These are phyloP conservation scores for Zalerion maritima DNA, from an alignment of 495 filamentous ascomycete genomes.

Conservation along the genomic window DNA sequence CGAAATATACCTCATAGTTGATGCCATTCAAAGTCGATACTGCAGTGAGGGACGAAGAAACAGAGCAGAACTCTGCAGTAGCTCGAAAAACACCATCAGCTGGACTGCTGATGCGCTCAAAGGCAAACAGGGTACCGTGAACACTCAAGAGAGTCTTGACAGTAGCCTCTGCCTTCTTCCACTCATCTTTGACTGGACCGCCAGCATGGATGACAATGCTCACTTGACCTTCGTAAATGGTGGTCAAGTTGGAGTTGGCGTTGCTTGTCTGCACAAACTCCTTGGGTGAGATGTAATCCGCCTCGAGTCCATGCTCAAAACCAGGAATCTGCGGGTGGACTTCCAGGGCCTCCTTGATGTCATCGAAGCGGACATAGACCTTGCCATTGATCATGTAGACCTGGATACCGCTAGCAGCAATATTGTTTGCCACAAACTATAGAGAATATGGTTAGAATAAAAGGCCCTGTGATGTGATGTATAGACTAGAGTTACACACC, in stretches of 20 bases:
- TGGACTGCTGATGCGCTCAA: conserved; percentile 18
- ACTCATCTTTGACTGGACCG: conserved; percentile 11
- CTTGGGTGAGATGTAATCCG: conserved; percentile 31
- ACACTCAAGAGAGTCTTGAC: conserved; percentile 33
- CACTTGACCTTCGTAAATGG: conserved; percentile 36
- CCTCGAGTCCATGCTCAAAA: conserved; percentile 33
- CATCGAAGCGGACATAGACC: conserved; percentile 41
- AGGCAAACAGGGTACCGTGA: conserved; percentile 41
- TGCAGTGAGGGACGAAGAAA: conserved; percentile 18
- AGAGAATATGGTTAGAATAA: too few relatives aligned
- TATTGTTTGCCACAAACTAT: too few relatives aligned
- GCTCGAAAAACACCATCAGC: conserved; percentile 24
- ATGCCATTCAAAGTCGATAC: conserved; percentile 28
- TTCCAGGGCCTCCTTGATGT: conserved; percentile 41
- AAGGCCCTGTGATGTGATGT: too few relatives aligned
- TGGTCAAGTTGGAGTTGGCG: conserved; percentile 8
- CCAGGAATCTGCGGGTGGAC: conserved; percentile 28
- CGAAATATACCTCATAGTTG: conserved; percentile 32
- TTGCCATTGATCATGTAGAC: conserved; percentile 12
- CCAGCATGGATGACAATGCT: conserved; percentile 24
- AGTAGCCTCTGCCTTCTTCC: conserved; percentile 21
- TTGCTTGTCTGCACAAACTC: conserved; percentile 24
- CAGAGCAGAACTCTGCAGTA: conserved; percentile 42
- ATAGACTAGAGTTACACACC: too few relatives aligned
- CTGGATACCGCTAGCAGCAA: too few relatives aligned